Evolutionary conservation across 1,284 basidiomycete species (phyloP).

Genomic region (Anthracocystis walkeri): DNA sequence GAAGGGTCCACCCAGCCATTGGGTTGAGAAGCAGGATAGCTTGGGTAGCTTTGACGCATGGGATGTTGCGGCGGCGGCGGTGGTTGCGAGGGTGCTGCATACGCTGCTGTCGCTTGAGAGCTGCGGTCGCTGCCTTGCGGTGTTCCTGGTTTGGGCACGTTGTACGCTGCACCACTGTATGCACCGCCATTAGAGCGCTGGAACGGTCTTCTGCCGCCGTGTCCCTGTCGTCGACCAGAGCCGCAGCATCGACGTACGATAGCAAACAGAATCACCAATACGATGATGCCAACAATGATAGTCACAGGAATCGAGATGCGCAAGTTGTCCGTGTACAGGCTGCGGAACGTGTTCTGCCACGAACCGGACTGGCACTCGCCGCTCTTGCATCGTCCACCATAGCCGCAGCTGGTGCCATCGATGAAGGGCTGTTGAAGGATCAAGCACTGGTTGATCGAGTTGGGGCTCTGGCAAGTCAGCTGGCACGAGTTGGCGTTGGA

Average conservation of each 20-base stretch:
- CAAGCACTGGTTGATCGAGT: conserved; percentile 75
- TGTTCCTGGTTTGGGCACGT: conserved; percentile 24
- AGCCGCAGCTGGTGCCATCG: conserved; percentile 87
- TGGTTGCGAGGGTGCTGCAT: conserved; percentile 13
- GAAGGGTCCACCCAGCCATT: conserved; percentile 40
- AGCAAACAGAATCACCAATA: conserved; percentile 44
- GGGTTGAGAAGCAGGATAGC: conserved; percentile 10
- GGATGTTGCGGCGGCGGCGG: conserved; percentile 8
- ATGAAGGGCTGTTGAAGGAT: conserved; percentile 80
- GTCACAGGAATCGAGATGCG: conserved; percentile 63
- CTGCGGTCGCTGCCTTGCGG: conserved; percentile 18
- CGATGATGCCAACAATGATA: conserved; percentile 55
- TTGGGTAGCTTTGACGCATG: conserved; percentile 21
- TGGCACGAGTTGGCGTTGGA: conserved; percentile 77
- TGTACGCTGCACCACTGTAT: conserved; percentile 20
- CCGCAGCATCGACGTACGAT: conserved; percentile 51
- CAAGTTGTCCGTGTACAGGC: conserved; percentile 69
- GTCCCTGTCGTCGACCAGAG: conserved; percentile 9
- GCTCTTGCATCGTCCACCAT: conserved; percentile 73
- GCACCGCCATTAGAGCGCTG: conserved; percentile 1
- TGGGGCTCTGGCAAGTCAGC: conserved; percentile 83
- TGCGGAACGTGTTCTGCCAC: conserved; percentile 77
- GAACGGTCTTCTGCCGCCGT: background rate
- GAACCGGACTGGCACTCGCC: conserved; percentile 78
- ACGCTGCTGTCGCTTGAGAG: conserved; percentile 8